A percentile compares a stretch with the other conserved stretches of the same genome.
phyloP scores from a whole-genome alignment of 1,284 basidiomycete species.

The Cerrena zonata region DNA sequence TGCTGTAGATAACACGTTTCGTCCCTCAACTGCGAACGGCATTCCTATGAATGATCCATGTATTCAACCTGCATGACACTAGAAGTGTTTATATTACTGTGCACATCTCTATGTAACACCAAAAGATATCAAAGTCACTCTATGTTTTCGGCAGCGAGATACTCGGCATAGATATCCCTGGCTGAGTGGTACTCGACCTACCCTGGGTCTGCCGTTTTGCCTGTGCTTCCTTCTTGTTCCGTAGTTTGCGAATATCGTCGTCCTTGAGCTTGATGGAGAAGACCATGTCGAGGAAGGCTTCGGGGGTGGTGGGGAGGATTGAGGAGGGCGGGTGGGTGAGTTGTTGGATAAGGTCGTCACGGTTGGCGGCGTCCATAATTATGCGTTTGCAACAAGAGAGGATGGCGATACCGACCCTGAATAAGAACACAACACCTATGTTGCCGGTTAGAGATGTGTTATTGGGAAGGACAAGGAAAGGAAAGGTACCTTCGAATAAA shows the following conservation, averaged over 20 bases:
- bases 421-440: conserved; percentile 72
- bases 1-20: too few relatives aligned
- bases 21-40: too few relatives aligned
- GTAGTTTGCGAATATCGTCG: conserved; percentile 73
- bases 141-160: conserved; percentile 1
- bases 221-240: conserved; percentile 42
- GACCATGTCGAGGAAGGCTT: conserved; percentile 56
- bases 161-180: background rate
- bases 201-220: conserved; percentile 26
- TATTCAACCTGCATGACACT: too few relatives aligned
- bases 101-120: too few relatives aligned
- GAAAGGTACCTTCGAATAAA: conserved; percentile 67
- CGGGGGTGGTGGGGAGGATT: conserved; percentile 51
- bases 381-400: conserved; percentile 59
- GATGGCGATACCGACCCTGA: conserved; percentile 76
- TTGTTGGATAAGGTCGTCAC: conserved; percentile 44
- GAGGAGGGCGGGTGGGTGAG: conserved; percentile 49
- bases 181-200: background rate
- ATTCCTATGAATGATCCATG: too few relatives aligned
- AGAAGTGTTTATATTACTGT: too few relatives aligned
- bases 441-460: conserved; percentile 2
- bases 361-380: conserved; percentile 46
- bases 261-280: conserved; percentile 69
- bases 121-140: background rate
- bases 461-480: background rate